phyloP scores from a whole-genome alignment of 495 filamentous ascomycete species.

The Daldinia vernicosa region DNA sequence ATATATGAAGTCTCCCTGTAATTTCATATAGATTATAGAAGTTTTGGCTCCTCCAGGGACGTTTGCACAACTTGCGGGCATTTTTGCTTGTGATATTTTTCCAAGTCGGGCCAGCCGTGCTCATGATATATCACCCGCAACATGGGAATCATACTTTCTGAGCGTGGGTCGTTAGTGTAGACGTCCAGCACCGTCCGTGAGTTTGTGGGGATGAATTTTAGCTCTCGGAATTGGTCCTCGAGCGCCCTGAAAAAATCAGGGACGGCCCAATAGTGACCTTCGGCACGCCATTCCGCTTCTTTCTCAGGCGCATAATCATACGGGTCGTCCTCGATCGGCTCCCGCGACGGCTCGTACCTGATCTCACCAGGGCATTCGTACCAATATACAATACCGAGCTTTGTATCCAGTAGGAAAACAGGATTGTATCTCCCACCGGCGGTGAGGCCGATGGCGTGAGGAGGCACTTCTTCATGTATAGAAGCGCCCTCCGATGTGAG shows the following conservation, averaged over 20 bases:
- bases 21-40: too few relatives aligned
- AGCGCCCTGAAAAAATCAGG: slow-evolving; percentile 36
- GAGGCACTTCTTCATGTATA: background rate
- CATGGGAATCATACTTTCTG: slow-evolving; percentile 32
- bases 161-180: background rate
- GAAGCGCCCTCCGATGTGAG: background rate
- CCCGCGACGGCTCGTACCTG: background rate
- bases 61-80: slow-evolving; percentile 29
- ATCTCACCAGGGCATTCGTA: background rate
- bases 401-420: background rate
- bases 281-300: slow-evolving; percentile 21
- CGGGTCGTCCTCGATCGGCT: slow-evolving; percentile 2
- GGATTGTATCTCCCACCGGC: background rate
- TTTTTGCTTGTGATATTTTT: slow-evolving; percentile 35
- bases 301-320: slow-evolving; percentile 25
- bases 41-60: slow-evolving; percentile 21
- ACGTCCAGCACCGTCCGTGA: background rate
- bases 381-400: background rate
- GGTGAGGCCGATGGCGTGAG: background rate
- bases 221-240: slow-evolving; percentile 30
- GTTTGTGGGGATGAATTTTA: slow-evolving; percentile 28
- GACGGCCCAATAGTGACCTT: slow-evolving; percentile 23
- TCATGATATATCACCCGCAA: slow-evolving; percentile 34
- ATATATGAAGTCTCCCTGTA: too few relatives aligned
- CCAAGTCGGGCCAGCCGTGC: slow-evolving; percentile 40